A percentile compares a stretch with the other conserved stretches of the same genome.
phyloP scores from a whole-genome alignment of 768 basidiomycete species.

The Tricholoma matsutake region DNA sequence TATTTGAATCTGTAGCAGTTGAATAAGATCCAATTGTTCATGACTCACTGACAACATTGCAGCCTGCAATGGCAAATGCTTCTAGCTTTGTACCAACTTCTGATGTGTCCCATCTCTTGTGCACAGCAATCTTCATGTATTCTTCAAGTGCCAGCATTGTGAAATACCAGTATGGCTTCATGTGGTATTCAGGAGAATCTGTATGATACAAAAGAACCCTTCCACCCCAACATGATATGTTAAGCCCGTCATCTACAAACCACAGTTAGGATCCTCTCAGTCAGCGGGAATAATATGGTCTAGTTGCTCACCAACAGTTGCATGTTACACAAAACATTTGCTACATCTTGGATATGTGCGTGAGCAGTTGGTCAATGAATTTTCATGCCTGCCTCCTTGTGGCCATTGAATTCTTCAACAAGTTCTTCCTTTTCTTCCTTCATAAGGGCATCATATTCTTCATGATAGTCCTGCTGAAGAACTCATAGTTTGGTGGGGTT shows the following conservation, averaged over 20 bases:
- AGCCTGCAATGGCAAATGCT: neutral
- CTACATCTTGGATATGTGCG: neutral
- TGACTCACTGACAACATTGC: neutral
- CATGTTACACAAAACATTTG: neutral
- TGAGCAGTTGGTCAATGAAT: neutral
- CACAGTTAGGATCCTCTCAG: neutral
- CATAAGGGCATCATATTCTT: neutral
- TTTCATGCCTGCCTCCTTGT: neutral
- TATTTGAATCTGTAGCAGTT: neutral
- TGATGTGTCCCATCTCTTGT: neutral
- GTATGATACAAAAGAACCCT: neutral
- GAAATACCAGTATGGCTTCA: neutral
- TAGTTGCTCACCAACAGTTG: neutral
- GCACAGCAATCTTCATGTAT: neutral
- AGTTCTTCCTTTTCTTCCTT: neutral
- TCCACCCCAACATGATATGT: neutral
- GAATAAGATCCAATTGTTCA: neutral
- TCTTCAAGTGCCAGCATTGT: neutral
- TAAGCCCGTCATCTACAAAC: neutral
- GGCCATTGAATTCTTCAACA: neutral
- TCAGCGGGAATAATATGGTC: neutral
- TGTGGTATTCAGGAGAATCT: neutral
- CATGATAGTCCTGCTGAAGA: neutral
- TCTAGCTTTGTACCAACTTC: neutral
- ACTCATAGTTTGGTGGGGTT: neutral